phyloP scores from a whole-genome alignment of 306 rosid genomes.

The Cajanus cajan region DNA sequence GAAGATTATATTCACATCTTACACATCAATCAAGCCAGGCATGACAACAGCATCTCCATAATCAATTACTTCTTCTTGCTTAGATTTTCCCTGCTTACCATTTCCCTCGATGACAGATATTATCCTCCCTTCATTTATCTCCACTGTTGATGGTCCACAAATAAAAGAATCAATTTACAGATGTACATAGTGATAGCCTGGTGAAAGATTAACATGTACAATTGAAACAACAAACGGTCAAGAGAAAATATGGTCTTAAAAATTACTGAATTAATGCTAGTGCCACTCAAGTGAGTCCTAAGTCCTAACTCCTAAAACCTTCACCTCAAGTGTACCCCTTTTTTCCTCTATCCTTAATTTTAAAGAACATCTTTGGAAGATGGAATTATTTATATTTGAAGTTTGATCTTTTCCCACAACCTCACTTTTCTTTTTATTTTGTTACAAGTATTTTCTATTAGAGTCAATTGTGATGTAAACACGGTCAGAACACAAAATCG shows the following conservation, averaged over 20 bases:
- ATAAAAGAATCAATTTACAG: not conserved
- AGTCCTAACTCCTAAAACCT: not conserved
- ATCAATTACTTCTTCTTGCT: constrained; percentile 50
- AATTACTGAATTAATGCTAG: not conserved
- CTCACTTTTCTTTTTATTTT: not conserved
- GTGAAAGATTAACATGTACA: not conserved
- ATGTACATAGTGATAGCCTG: not conserved
- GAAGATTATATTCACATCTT: constrained; percentile 34
- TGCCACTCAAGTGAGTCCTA: not conserved
- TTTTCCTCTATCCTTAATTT: not conserved
- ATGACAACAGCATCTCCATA: constrained; percentile 82
- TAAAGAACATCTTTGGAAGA: not conserved
- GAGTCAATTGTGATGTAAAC: not conserved
- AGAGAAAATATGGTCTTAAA: not conserved
- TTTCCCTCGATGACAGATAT: constrained; percentile 58
- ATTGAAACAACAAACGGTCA: constrained; percentile 4
- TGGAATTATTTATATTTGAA: not conserved
- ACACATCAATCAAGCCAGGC: constrained; percentile 97
- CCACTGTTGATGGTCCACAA: constrained; percentile 56
- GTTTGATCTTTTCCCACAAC: not conserved
- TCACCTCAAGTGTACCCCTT: not conserved
- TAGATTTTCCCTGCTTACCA: constrained; percentile 41
- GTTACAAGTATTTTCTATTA: not conserved
- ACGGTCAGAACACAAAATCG: not conserved
- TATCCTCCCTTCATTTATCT: constrained; percentile 75